Evolutionary conservation across 371 early-diverging fungal species (phyloP).

Genomic region (Syncephalastrum sp.): DNA sequence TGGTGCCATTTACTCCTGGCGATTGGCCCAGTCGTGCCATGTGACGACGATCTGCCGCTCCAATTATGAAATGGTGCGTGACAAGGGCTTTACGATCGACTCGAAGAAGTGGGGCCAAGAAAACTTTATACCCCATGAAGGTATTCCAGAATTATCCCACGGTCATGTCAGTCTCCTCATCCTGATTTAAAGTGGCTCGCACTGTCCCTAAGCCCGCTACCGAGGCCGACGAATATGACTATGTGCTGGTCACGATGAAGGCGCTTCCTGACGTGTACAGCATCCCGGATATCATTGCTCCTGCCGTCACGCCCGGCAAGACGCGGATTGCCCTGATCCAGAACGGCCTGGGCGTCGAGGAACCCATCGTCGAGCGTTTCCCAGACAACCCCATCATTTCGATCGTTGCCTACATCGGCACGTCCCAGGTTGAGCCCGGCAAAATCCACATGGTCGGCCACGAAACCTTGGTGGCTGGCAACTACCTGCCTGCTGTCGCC

Average conservation of each 20-base stretch:
- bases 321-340: constrained; percentile 79
- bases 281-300: constrained; percentile 60
- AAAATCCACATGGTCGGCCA: constrained; percentile 48
- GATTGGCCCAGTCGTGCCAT: constrained; percentile 58
- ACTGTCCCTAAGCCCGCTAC: constrained; percentile 49
- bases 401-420: constrained; percentile 72
- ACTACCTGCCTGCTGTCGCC: constrained; percentile 25
- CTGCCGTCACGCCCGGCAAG: constrained; percentile 52
- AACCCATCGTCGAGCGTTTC: constrained; percentile 57
- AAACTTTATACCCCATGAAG: constrained; percentile 59
- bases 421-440: constrained; percentile 64
- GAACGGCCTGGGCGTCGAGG: constrained; percentile 84
- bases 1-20: constrained; percentile 73
- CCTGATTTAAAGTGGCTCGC: constrained; percentile 35
- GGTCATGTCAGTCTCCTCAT: background rate
- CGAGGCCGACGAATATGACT: constrained; percentile 54
- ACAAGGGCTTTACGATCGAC: constrained; percentile 63
- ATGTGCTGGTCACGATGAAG: constrained; percentile 74
- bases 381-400: constrained; percentile 73
- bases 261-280: constrained; percentile 64
- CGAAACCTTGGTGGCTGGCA: constrained; percentile 35
- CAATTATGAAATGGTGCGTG: constrained; percentile 66
- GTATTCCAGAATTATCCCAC: background rate
- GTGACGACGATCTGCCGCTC: constrained; percentile 82
- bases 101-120: constrained; percentile 63